Evolutionary conservation across 1,284 basidiomycete species (phyloP).

Genomic region (Xerocomus minutiporus): DNA sequence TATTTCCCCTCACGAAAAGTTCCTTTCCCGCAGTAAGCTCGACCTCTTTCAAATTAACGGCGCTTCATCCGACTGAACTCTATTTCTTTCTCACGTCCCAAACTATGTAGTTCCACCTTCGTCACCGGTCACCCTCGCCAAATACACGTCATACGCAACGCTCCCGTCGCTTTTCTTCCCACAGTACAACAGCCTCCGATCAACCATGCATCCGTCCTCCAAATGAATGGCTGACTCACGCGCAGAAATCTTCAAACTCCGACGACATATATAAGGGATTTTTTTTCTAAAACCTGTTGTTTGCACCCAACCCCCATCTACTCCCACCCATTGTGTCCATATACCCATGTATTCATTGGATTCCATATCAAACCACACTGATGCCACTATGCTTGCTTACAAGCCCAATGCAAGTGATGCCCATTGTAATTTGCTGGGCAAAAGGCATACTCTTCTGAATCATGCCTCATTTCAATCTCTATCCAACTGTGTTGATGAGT

Average conservation of each 20-base stretch:
- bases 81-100: slow-evolving; percentile 15
- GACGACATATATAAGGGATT: slow-evolving; percentile 15
- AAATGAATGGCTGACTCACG: slow-evolving; percentile 3
- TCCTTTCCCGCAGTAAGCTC: slow-evolving; percentile 12
- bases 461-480: background rate
- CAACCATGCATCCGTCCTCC: no score
- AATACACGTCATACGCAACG: background rate
- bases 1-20: background rate
- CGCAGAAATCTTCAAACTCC: slow-evolving; percentile 16
- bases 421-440: slow-evolving; percentile 4
- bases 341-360: background rate
- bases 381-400: background rate
- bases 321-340: no score
- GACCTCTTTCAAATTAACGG: slow-evolving; percentile 23
- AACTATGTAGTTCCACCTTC: background rate
- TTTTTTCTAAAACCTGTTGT: background rate
- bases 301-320: background rate
- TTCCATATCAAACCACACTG: background rate
- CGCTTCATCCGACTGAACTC: slow-evolving; percentile 12
- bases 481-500: background rate
- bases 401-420: background rate
- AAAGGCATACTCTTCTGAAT: slow-evolving; percentile 1
- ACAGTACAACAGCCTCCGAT: background rate
- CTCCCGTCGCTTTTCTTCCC: background rate
- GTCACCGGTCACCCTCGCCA: background rate